Conservation (phyloP, 306 rosid genomes). For the Carpinus fangiana region DNA sequence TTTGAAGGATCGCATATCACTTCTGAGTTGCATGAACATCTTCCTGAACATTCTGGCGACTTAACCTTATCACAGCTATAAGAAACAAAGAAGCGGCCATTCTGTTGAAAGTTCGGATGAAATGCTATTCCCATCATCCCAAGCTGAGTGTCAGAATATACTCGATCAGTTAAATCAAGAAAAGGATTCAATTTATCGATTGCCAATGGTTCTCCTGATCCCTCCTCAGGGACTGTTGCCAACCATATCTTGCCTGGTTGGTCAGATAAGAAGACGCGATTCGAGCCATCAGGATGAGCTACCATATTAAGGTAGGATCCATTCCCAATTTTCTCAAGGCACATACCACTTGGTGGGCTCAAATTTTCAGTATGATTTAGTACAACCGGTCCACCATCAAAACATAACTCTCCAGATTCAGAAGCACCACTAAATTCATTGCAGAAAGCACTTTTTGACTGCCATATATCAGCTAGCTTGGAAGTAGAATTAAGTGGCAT, state of each 20-base stretch:
- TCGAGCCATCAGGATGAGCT: slow-evolving; percentile 45
- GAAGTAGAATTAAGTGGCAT: slow-evolving; percentile 14
- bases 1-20: slow-evolving; percentile 36
- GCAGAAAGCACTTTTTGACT: slow-evolving; percentile 29
- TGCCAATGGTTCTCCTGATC: slow-evolving; percentile 27
- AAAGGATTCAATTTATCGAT: slow-evolving; percentile 28
- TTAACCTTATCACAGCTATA: slow-evolving; percentile 40
- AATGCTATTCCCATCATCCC: slow-evolving; percentile 46
- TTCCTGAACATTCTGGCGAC: slow-evolving; percentile 41
- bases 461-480: slow-evolving; percentile 31
- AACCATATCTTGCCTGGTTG: slow-evolving; percentile 36
- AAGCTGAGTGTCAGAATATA: slow-evolving; percentile 24
- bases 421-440: slow-evolving; percentile 34
- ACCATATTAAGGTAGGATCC: slow-evolving; percentile 42
- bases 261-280: slow-evolving; percentile 35
- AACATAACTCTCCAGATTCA: slow-evolving; percentile 19
- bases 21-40: slow-evolving; percentile 38
- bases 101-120: slow-evolving; percentile 30
- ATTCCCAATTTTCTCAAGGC: slow-evolving; percentile 40
- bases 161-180: slow-evolving; percentile 37
- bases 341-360: slow-evolving; percentile 34
- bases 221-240: slow-evolving; percentile 34
- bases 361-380: slow-evolving; percentile 17
- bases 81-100: slow-evolving; percentile 42
- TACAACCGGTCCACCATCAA: slow-evolving; percentile 33